Base-by-base conservation (phyloP, 192 early-diverging fungal genomes). In the Tieghemiomyces parasiticus region DNA sequence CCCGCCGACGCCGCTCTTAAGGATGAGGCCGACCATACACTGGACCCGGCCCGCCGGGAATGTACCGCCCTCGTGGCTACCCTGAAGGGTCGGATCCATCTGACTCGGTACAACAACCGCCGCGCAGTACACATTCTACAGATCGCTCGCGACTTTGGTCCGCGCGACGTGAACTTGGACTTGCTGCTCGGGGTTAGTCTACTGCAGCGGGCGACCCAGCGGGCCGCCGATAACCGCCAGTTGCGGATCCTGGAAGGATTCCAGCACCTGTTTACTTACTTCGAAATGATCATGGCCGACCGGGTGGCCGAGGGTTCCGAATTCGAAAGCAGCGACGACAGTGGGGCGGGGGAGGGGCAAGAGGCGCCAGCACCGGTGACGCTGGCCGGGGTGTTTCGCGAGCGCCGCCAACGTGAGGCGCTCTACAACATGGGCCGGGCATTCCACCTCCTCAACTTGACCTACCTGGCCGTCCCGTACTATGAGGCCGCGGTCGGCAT, bases 391-490 rank as follows among this genome's bases (percentile, higher is more conserved):
- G 28, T 58, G n/a, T n/a, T 25, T 4, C 55, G 35, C 22, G 22
- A 12, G 3, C 55, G 35, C 34, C 30, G 32, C 10, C 55, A 34
- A n/a, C 26, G 20, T 22, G 55, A 58, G 35, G 55, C 55, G 8
- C 55, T 58, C 24, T 99, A 89, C 64, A 99, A 99, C 64, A 61
- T 89, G 46, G 96, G 77, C 0, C 73, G 94, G n/a, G 82, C 85
- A 1, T 96, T 88, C 65, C 96, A 99, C 70, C 79, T 84, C n/a
- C 32, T 99, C 60, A 90, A 88, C 0, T 67, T 92, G 49, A 72
- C 71, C 29, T 84, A 92, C 62, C 66, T 92, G 22, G 95, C 95
- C 0, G 68, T 85, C n/a, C 72, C 73, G n/a, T 89, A 91, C 65
- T 99, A 99, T 61, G 77, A 82, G 35, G 72, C 77, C 13, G 89